Evolutionary conservation across 2,329 filamentous ascomycete genomes (phyloP).

Genomic region (Venturia asperata): DNA sequence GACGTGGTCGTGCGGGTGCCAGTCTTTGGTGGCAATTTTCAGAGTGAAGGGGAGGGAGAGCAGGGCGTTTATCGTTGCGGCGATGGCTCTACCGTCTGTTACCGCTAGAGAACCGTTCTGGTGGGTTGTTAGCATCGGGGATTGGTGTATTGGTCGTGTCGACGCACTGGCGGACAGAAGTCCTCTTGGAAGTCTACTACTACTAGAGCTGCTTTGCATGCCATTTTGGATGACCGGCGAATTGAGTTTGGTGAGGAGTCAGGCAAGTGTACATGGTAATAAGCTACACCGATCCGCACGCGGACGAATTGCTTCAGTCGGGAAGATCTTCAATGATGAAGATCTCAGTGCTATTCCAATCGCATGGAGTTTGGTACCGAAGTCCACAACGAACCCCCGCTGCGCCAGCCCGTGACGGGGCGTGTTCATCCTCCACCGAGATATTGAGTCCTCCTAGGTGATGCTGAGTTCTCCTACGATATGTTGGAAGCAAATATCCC

Average conservation of each 20-base stretch:
- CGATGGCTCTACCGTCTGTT: constrained; percentile 61
- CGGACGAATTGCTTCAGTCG: too few species aligned
- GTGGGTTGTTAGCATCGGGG: constrained; percentile 21
- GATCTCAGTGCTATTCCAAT: too few species aligned
- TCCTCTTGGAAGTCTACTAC: constrained; percentile 91
- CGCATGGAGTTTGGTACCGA: too few species aligned
- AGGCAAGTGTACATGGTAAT: background rate
- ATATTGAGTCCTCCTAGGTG: too few species aligned
- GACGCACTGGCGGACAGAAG: constrained; percentile 79
- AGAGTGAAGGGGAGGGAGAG: constrained; percentile 63
- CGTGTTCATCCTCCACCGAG: too few species aligned
- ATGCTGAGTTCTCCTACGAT: too few species aligned
- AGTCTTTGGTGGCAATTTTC: constrained; percentile 86
- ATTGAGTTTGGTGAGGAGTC: background rate
- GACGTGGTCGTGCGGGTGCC: constrained; percentile 73
- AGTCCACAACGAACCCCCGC: too few species aligned
- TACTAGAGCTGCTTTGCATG: constrained; percentile 53
- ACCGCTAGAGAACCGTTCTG: constrained; percentile 83
- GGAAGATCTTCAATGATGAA: too few species aligned
- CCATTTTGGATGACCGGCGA: background rate
- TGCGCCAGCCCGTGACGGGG: too few species aligned
- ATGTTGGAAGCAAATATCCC: background rate
- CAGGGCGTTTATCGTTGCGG: constrained; percentile 65
- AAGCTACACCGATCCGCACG: background rate
- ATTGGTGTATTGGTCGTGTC: constrained; percentile 14